These are phyloP conservation scores for Pyricularia sp. DNA, from an alignment of 2,329 filamentous ascomycete species.

Conservation along the genomic window DNA sequence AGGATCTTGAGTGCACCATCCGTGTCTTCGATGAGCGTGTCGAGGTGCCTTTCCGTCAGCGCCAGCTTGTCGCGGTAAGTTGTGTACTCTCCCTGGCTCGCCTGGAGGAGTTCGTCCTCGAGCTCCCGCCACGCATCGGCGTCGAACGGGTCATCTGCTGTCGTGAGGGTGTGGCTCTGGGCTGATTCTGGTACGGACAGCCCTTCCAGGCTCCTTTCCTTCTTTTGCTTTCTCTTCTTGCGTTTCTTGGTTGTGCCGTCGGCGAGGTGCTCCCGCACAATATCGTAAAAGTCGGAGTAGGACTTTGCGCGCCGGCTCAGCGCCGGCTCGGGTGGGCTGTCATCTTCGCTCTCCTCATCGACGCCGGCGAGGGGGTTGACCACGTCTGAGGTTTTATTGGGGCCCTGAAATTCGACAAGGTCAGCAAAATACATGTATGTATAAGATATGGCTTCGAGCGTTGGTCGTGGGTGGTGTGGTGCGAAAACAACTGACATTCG, in stretches of 20 bases:
- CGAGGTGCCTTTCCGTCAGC: conserved; percentile 66
- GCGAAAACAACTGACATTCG: conserved; percentile 35
- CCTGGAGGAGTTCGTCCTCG: conserved; percentile 58
- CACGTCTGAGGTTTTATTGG: conserved; percentile 35
- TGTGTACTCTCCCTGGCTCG: conserved; percentile 77
- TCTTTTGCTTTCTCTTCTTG: conserved; percentile 19
- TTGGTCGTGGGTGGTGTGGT: neutral
- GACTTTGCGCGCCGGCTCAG: conserved; percentile 57
- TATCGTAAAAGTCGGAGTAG: conserved; percentile 64
- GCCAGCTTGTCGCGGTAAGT: conserved; percentile 74
- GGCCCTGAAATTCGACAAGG: conserved; percentile 27
- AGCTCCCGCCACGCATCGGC: conserved; percentile 32
- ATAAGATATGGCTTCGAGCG: conserved; percentile 3
- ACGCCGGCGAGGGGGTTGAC: conserved; percentile 44
- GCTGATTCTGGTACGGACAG: conserved; percentile 24
- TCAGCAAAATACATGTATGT: conserved; percentile 8
- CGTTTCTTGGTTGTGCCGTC: conserved; percentile 33
- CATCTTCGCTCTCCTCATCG: conserved; percentile 41
- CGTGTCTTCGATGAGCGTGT: conserved; percentile 64
- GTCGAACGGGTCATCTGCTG: conserved; percentile 9
- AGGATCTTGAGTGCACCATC: conserved; percentile 63
- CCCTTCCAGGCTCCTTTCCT: conserved; percentile 35
- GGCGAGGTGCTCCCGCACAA: conserved; percentile 41
- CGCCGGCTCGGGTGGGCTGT: conserved; percentile 52
- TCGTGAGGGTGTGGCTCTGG: neutral